phyloP scores from a whole-genome alignment of 2,329 filamentous ascomycete species.

The Diaporthe amygdali region DNA sequence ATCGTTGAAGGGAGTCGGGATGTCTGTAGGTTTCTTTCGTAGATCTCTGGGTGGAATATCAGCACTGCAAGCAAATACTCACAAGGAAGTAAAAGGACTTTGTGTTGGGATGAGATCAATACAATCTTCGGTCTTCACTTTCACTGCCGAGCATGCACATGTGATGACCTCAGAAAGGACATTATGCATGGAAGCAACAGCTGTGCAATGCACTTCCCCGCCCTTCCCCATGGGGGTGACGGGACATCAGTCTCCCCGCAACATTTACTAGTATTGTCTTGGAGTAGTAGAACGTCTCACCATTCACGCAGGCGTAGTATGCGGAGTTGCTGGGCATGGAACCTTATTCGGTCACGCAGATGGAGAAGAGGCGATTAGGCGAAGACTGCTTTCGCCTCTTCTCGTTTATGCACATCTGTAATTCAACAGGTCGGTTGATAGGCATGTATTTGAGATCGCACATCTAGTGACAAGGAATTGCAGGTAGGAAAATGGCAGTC shows the following conservation, averaged over 20 bases:
- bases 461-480: neutral
- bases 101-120: neutral
- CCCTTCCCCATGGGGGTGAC: neutral
- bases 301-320: neutral
- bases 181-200: neutral
- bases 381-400: neutral
- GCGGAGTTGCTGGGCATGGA: neutral
- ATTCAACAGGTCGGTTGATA: too few relatives aligned
- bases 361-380: neutral
- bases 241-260: conserved; percentile 1
- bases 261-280: neutral
- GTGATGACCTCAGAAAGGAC: neutral
- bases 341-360: neutral
- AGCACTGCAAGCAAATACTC: neutral
- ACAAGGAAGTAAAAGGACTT: neutral
- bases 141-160: conserved; percentile 16
- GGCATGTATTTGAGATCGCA: too few relatives aligned
- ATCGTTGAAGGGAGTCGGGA: conserved; percentile 37
- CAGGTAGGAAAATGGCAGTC: neutral
- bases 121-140: conserved; percentile 10
- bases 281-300: neutral
- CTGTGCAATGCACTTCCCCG: conserved; percentile 3
- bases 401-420: too few relatives aligned
- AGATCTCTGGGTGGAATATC: conserved; percentile 25
- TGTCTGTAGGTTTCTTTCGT: conserved; percentile 27